Conservation (phyloP, 2,329 filamentous ascomycete species). For the Cladosporium phlei region DNA sequence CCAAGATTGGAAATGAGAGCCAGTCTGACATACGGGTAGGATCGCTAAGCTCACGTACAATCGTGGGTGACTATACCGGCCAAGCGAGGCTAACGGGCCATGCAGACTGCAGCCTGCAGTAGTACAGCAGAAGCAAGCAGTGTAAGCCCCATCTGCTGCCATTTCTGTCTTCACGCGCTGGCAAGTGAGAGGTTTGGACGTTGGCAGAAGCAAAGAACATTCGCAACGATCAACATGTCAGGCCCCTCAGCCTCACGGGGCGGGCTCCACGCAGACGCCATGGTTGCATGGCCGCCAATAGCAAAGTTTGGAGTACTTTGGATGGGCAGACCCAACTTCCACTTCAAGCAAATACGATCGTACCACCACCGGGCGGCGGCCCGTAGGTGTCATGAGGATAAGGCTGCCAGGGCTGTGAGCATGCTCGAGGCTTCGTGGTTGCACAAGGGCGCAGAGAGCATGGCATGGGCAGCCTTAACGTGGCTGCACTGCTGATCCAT, state of each 20-base stretch:
- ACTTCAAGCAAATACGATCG: background rate
- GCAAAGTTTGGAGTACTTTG: background rate
- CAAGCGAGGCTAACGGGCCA: background rate
- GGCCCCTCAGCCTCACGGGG: background rate
- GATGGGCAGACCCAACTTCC: background rate
- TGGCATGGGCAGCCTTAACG: background rate
- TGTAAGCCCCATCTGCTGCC: too few species aligned
- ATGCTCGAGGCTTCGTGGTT: background rate
- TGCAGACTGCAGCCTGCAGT: background rate
- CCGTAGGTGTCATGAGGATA: slow-evolving; percentile 9
- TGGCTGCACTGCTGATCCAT: slow-evolving; percentile 5
- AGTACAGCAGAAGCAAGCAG: too few species aligned
- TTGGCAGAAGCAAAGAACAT: background rate
- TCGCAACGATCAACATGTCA: too few species aligned
- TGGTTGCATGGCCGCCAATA: background rate
- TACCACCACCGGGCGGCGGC: background rate
- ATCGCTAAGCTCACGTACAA: slow-evolving; percentile 5
- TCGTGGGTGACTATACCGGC: background rate
- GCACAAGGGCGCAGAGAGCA: background rate
- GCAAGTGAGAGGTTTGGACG: background rate
- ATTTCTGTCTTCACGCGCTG: background rate
- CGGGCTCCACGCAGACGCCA: background rate
- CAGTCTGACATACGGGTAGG: slow-evolving; percentile 6
- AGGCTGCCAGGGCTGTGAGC: slow-evolving; percentile 11
- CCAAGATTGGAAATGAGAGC: slow-evolving; percentile 6